Conservation (phyloP, 2,329 filamentous ascomycete genomes). For the Geosmithia putterillii region DNA sequence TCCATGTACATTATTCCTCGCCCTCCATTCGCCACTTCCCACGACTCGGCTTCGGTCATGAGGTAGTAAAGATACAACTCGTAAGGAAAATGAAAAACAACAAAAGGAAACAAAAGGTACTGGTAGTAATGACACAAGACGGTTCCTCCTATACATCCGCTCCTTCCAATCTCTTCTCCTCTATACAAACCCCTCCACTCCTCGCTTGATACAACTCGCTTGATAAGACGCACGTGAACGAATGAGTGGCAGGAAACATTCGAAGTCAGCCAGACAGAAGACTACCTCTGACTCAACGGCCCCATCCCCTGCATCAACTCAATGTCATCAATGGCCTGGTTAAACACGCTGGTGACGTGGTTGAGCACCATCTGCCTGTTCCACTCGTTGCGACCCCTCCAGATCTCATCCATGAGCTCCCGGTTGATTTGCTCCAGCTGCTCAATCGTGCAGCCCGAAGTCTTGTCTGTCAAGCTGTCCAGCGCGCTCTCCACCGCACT, state of each 20-base stretch:
- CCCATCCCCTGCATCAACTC: constrained; percentile 35
- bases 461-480: constrained; percentile 49
- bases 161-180: no score
- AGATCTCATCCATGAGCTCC: constrained; percentile 80
- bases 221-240: background rate
- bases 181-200: no score
- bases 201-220: no score
- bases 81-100: background rate
- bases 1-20: background rate
- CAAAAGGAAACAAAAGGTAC: background rate
- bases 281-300: constrained; percentile 25
- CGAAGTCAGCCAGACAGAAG: background rate
- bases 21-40: no score
- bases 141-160: no score
- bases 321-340: constrained; percentile 61
- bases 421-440: constrained; percentile 91
- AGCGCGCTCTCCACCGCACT: constrained; percentile 45
- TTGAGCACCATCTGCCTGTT: constrained; percentile 65
- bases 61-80: no score
- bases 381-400: constrained; percentile 68
- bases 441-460: constrained; percentile 74
- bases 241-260: no score
- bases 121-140: no score
- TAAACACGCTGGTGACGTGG: constrained; percentile 57
- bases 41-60: no score